Percentiles rank a stretch among this genome's conserved stretches.
These are phyloP conservation scores for Lodderomyces orthopsilosis DNA, from an alignment of 1,139 yeast species.

Conservation along the genomic window DNA sequence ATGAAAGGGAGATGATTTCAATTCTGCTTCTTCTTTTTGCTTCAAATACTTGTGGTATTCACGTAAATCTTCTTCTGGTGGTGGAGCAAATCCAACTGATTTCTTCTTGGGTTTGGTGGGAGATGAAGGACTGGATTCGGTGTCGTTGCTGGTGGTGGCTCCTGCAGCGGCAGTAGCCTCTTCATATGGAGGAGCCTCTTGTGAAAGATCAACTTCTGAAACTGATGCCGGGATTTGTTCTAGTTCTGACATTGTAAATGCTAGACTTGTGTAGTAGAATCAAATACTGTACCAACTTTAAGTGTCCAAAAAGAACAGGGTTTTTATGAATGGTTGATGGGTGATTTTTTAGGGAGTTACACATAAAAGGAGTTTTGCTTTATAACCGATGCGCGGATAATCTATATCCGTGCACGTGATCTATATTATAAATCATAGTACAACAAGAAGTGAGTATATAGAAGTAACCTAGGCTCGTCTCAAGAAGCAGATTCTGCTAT, in stretches of 20 bases:
- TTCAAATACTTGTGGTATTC: constrained; percentile 33
- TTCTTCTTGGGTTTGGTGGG: constrained; percentile 17
- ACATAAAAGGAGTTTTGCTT: too few relatives aligned
- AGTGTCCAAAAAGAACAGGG: too few relatives aligned
- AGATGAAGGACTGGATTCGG: not conserved
- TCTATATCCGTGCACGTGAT: too few relatives aligned
- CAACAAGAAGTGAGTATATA: too few relatives aligned
- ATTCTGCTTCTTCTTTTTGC: constrained; percentile 24
- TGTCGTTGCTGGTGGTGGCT: not conserved
- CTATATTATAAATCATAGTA: too few relatives aligned
- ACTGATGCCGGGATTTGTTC: not conserved
- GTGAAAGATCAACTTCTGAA: not conserved
- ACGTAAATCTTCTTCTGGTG: constrained; percentile 36
- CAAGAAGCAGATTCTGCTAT: too few relatives aligned
- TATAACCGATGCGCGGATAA: too few relatives aligned
- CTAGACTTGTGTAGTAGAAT: too few relatives aligned
- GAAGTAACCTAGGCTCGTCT: too few relatives aligned
- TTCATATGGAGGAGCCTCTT: not conserved
- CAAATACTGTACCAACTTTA: too few relatives aligned
- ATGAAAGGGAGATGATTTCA: constrained; percentile 36
- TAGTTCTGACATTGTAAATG: not conserved
- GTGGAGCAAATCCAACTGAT: constrained; percentile 43
- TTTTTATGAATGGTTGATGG: too few relatives aligned
- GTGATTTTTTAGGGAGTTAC: too few relatives aligned
- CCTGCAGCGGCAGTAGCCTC: not conserved